phyloP scores from a whole-genome alignment of 176 grass and related monocot species.

The Zoysia pacifica region DNA sequence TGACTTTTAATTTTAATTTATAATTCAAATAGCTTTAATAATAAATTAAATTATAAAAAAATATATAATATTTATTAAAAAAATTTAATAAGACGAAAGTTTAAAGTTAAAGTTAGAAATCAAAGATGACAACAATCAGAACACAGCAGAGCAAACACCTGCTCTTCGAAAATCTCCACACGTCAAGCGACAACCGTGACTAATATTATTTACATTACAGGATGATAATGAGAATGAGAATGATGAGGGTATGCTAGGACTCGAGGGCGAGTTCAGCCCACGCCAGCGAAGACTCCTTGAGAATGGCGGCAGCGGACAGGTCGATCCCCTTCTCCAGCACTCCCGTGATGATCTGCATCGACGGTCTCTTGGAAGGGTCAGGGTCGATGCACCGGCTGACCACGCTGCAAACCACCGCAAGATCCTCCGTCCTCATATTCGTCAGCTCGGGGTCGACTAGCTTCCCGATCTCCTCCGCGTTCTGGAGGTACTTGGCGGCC shows the following conservation, averaged over 20 bases:
- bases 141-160: no score
- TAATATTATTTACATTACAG: constrained; percentile 25
- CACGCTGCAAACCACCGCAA: constrained; percentile 78
- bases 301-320: constrained; percentile 66
- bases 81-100: no score
- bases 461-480: constrained; percentile 75
- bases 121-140: no score
- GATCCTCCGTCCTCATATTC: constrained; percentile 53
- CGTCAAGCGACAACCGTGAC: no score
- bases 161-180: no score
- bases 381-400: constrained; percentile 85
- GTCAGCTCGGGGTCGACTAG: constrained; percentile 67
- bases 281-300: constrained; percentile 81
- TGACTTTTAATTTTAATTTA: no score
- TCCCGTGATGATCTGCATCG: constrained; percentile 84
- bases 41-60: no score
- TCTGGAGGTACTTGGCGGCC: constrained; percentile 75
- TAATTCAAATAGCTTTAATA: no score
- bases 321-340: constrained; percentile 76
- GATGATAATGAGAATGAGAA: no score
- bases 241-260: constrained; percentile 34
- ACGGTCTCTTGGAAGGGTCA: constrained; percentile 76
- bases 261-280: constrained; percentile 85
- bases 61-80: no score
- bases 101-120: no score